Conservation (phyloP, 2,329 filamentous ascomycete species). For the Phialocephala sp. region DNA sequence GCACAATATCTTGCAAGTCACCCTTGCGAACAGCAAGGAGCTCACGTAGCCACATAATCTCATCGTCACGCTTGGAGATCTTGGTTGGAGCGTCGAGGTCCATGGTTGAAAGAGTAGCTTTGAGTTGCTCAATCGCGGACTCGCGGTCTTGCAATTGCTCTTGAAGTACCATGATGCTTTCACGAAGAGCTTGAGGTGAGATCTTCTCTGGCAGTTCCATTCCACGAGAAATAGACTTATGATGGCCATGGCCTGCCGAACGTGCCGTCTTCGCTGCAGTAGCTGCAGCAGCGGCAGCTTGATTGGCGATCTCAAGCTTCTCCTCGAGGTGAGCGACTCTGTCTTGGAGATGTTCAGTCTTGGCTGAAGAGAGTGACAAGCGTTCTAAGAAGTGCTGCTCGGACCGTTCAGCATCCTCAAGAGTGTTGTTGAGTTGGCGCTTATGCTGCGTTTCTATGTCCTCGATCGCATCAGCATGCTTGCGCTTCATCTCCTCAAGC, state of each 20-base stretch:
- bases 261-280: constrained; percentile 41
- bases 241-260: constrained; percentile 26
- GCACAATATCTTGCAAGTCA: constrained; percentile 91
- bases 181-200: constrained; percentile 90
- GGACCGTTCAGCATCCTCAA: constrained; percentile 81
- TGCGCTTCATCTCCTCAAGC: constrained; percentile 56
- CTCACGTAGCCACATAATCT: constrained; percentile 94
- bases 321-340: constrained; percentile 86
- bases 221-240: constrained; percentile 47
- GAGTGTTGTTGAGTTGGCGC: constrained; percentile 71
- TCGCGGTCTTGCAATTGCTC: constrained; percentile 97
- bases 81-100: constrained; percentile 82
- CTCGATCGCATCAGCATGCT: constrained; percentile 72
- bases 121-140: constrained; percentile 84
- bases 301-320: constrained; percentile 85
- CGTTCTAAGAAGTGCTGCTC: constrained; percentile 83
- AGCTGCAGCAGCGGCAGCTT: constrained; percentile 67
- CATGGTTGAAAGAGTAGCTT: constrained; percentile 69
- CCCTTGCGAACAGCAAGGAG: constrained; percentile 88
- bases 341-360: constrained; percentile 84
- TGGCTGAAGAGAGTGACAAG: constrained; percentile 81
- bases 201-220: constrained; percentile 78
- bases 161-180: constrained; percentile 95
- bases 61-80: constrained; percentile 89
- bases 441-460: constrained; percentile 79